Conservation (phyloP, 1,284 basidiomycete species). For the Trichosporon sp. region DNA sequence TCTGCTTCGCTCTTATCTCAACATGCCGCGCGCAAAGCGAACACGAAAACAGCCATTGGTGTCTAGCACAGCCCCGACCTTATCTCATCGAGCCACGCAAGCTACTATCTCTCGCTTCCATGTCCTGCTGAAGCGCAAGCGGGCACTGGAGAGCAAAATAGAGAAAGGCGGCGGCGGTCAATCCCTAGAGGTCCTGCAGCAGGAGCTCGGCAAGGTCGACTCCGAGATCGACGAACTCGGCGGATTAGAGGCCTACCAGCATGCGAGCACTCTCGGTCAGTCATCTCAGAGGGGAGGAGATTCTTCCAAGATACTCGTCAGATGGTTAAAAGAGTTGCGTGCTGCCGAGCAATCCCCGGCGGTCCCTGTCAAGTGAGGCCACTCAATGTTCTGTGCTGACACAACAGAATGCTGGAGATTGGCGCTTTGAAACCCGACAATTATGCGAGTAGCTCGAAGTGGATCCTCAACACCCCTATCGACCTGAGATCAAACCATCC, state of each 20-base stretch:
- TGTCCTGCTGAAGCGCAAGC: constrained; percentile 39
- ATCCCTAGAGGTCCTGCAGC: constrained; percentile 4
- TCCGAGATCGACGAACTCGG: constrained; percentile 62
- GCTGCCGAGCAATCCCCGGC: background rate
- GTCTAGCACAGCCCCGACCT: background rate
- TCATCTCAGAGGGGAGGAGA: constrained; percentile 73
- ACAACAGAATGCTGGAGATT: constrained; percentile 68
- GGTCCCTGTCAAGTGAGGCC: constrained; percentile 1
- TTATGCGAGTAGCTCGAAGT: constrained; percentile 59
- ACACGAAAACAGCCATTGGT: constrained; percentile 15
- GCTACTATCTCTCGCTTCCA: constrained; percentile 43
- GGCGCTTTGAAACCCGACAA: constrained; percentile 79
- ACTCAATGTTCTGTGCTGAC: background rate
- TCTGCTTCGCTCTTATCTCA: background rate
- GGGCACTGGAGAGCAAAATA: constrained; percentile 23
- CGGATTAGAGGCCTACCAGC: constrained; percentile 70
- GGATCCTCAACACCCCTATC: constrained; percentile 69
- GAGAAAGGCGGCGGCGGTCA: background rate
- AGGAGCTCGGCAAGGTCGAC: constrained; percentile 53
- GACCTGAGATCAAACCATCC: constrained; percentile 76
- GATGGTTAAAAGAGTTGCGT: constrained; percentile 62
- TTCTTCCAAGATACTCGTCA: constrained; percentile 68
- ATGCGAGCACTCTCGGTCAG: constrained; percentile 73
- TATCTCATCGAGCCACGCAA: constrained; percentile 37
- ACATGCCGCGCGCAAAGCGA: constrained; percentile 8